Percentiles rank a stretch among this genome's conserved stretches.
These are phyloP conservation scores for Sugiyamaella neomexicana DNA, from an alignment of 1,139 yeast species.

Conservation along the genomic window DNA sequence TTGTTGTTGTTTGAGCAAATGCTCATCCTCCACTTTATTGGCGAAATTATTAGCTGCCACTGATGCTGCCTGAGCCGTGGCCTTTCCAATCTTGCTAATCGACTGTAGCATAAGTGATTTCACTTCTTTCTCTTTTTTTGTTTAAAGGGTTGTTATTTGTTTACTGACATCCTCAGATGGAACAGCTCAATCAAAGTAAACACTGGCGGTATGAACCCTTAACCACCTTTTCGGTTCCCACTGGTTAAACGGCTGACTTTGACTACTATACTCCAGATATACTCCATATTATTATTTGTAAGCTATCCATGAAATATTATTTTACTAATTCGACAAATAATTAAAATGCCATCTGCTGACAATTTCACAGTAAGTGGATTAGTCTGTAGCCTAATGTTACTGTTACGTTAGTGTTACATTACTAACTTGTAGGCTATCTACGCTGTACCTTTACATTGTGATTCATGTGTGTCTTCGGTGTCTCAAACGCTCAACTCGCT, in stretches of 20 bases:
- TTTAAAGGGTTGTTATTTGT: too few relatives aligned
- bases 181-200: too few relatives aligned
- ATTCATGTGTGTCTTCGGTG: constrained; percentile 65
- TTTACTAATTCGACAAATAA: not conserved
- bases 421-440: constrained; percentile 43
- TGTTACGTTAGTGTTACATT: too few relatives aligned
- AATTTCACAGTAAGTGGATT: constrained; percentile 24
- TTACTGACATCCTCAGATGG: too few relatives aligned
- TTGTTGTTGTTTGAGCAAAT: not conserved
- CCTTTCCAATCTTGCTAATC: not conserved
- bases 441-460: constrained; percentile 78
- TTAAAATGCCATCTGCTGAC: constrained; percentile 25
- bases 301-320: not conserved
- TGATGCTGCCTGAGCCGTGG: constrained; percentile 6
- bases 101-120: not conserved
- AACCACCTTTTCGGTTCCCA: too few relatives aligned
- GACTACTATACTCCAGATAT: too few relatives aligned
- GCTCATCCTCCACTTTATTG: constrained; percentile 1
- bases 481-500: constrained; percentile 49
- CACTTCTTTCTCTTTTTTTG: not conserved
- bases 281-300: constrained; percentile 1
- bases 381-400: not conserved
- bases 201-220: too few relatives aligned
- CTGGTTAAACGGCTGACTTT: too few relatives aligned
- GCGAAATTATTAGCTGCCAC: constrained; percentile 7